Base-by-base conservation (phyloP, 169 alveolate genomes). In the Plasmodium cynomolgi region DNA sequence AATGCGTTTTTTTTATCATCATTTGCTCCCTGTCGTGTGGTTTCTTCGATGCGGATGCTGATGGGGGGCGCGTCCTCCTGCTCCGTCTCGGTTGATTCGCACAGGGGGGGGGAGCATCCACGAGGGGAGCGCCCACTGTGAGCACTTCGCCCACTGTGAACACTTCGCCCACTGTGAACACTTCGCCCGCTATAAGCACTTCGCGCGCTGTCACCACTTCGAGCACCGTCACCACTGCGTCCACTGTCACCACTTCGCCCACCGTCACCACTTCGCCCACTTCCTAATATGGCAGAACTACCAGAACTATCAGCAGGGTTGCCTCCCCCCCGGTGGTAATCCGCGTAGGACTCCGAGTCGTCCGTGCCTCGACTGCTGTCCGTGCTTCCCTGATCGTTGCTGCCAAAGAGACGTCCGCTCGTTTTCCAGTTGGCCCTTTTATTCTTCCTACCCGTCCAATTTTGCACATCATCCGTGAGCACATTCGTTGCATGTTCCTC, bases 1-100 rank as follows among this genome's bases (percentile, higher is more conserved):
- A 79, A 34, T 34, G 84, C 26, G 39, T 82, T 50, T 82, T 82
- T 82, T 44, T 56, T 82, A 11, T 82, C 31, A 2, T 31, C 90
- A 56, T 56, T 82, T 62, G 9, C 0, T n/a, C 31, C n/a, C 39
- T n/a, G 33, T 33, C 26, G 44, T 84, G 50, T 7, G 9, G 33
- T 84, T 71, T 84, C 83, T 23, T 68, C 44, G 4, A 84, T 31
- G 31, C 39, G 58, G 20, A 23, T 39, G 34, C 34, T 44, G 11
- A 54, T 44, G 11, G 39, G 8, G 39, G 15, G 4, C 0, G 41
- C 31, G 47, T 41, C 37, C n/a, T 83, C 44, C 26, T 39, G 6
- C 17, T 13, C 58, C 58, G 58, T 47, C 58, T 47, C 58, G 58
- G 58, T 47, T 47, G 58, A 47, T 47, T 47, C 20, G 58, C 58